phyloP scores from a whole-genome alignment of 2,329 filamentous ascomycete genomes.

The Clarireedia hainanense region DNA sequence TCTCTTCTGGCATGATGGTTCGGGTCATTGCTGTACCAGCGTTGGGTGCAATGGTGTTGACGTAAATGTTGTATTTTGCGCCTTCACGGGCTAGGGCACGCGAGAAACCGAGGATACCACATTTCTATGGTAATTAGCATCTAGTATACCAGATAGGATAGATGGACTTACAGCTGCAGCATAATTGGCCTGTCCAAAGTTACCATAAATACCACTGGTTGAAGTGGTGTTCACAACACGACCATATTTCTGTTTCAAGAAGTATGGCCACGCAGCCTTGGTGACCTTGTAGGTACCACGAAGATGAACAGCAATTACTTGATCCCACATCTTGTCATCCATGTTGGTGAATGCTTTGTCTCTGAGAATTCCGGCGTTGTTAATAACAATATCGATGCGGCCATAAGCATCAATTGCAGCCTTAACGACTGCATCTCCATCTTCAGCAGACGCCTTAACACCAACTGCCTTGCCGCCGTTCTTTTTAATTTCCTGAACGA shows the following conservation, averaged over 20 bases:
- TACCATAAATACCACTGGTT: conserved; percentile 96
- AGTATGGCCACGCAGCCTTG: conserved; percentile 95
- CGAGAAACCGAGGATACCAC: conserved; percentile 90
- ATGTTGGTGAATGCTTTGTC: conserved; percentile 99
- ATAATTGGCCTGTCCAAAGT: conserved; percentile 99
- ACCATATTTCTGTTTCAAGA: conserved; percentile 98
- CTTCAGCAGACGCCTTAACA: conserved; percentile 88
- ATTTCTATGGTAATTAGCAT: conserved; percentile 48
- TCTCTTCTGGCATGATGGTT: conserved; percentile 90
- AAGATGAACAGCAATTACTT: conserved; percentile 86
- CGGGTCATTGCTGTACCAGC: conserved; percentile 93
- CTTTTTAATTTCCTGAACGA: conserved; percentile 89
- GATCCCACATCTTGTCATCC: conserved; percentile 89
- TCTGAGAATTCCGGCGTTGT: conserved; percentile 95
- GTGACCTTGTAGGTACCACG: conserved; percentile 93
- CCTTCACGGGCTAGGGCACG: conserved; percentile 89
- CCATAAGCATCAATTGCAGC: conserved; percentile 88
- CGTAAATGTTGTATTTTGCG: conserved; percentile 93
- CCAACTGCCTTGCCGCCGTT: conserved; percentile 82
- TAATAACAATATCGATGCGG: conserved; percentile 89
- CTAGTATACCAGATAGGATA: conserved; percentile 27
- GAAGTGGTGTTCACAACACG: conserved; percentile 95
- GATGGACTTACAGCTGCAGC: conserved; percentile 63
- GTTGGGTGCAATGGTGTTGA: conserved; percentile 97
- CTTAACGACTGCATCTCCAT: conserved; percentile 87